These are phyloP conservation scores for Sordariomycetes sp. DNA, from an alignment of 2,329 filamentous ascomycete species.

Conservation along the genomic window DNA sequence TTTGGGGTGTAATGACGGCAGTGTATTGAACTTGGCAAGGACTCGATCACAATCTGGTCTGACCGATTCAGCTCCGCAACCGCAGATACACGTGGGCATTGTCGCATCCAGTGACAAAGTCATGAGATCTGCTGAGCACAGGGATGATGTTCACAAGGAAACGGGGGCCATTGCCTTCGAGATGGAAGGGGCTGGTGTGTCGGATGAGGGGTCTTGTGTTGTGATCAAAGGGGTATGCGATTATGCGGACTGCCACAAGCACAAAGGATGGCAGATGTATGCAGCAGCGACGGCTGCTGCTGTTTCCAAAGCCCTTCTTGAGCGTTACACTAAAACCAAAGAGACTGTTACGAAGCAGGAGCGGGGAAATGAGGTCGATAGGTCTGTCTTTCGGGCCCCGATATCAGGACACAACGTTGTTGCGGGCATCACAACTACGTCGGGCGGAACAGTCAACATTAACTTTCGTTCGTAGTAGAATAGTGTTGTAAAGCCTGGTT, in stretches of 20 bases:
- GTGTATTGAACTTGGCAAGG: background rate
- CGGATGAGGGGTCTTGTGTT: conserved; percentile 21
- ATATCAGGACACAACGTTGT: too few relatives aligned
- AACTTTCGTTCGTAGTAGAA: too few relatives aligned
- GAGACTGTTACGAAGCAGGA: too few relatives aligned
- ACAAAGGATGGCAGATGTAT: conserved; percentile 24
- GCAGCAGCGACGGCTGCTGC: conserved; percentile 27
- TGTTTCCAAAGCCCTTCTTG: conserved; percentile 12
- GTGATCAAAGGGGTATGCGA: conserved; percentile 29
- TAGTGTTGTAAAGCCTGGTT: too few relatives aligned
- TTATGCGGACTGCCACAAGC: conserved; percentile 14
- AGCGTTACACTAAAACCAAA: too few relatives aligned
- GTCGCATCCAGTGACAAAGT: conserved; percentile 1
- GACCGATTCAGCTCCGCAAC: too few relatives aligned
- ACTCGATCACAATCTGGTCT: background rate
- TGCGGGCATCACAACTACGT: too few relatives aligned
- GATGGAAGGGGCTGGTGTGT: conserved; percentile 22
- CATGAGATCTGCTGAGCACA: background rate
- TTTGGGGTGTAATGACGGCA: background rate
- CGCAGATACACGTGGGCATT: background rate
- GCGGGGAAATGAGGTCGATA: too few relatives aligned
- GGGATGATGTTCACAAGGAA: background rate
- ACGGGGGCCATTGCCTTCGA: conserved; percentile 13
- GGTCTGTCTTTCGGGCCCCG: too few relatives aligned
- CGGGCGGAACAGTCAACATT: too few relatives aligned